phyloP scores from a whole-genome alignment of 2,329 filamentous ascomycete species.

The Sporothrix curviconia region DNA sequence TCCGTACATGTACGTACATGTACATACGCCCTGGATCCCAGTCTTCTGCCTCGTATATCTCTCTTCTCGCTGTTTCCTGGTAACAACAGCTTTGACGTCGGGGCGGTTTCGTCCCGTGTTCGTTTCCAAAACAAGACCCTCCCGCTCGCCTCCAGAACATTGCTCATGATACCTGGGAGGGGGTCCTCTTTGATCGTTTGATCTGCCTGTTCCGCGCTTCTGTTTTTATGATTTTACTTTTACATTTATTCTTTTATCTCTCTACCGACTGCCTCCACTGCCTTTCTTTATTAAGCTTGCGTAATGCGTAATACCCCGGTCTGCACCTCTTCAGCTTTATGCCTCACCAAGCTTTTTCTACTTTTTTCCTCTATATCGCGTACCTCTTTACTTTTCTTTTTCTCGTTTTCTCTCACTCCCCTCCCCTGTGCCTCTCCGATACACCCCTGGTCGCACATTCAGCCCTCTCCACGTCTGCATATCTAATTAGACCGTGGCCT shows the following conservation, averaged over 20 bases:
- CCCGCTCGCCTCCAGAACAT: neutral
- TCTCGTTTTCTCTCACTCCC: neutral
- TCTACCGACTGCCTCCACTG: neutral
- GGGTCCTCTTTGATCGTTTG: neutral
- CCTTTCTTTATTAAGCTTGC: neutral
- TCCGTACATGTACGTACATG: too few species aligned
- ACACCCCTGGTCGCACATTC: neutral
- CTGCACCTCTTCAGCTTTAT: slow-evolving; percentile 4
- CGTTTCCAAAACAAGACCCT: neutral
- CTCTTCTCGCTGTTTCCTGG: neutral
- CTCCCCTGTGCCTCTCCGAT: neutral
- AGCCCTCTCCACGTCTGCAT: slow-evolving; percentile 6
- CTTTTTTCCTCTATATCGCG: too few species aligned
- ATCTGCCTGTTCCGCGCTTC: neutral
- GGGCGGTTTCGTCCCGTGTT: neutral
- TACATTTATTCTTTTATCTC: neutral
- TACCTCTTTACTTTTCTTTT: neutral
- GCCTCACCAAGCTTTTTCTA: too few species aligned
- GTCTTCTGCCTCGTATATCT: neutral
- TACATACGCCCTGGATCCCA: too few species aligned
- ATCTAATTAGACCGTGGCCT: slow-evolving; percentile 8
- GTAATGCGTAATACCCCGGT: too few species aligned
- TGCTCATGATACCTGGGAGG: neutral
- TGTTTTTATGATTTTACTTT: neutral
- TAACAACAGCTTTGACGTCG: neutral